These are phyloP conservation scores for Linum tenue DNA, from an alignment of 345 rosid species.

Conservation along the genomic window DNA sequence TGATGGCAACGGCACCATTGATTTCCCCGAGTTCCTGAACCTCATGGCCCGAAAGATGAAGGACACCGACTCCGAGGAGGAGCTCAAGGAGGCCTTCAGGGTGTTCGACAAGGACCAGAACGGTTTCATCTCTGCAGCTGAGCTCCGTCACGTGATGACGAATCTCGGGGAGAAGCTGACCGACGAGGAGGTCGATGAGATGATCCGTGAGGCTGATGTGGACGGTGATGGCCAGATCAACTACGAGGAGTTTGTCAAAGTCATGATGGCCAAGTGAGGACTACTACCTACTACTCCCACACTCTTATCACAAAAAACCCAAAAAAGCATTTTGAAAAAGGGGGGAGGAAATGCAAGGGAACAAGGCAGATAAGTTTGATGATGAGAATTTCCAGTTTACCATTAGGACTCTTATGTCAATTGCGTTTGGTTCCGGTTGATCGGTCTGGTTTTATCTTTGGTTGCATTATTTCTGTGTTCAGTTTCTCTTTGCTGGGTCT, in stretches of 20 bases:
- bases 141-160: constrained; percentile 7
- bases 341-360: constrained; percentile 14
- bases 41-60: constrained; percentile 7
- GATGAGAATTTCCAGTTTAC: constrained; percentile 22
- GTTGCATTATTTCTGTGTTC: constrained; percentile 23
- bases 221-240: constrained; percentile 6
- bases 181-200: constrained; percentile 6
- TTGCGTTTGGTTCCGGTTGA: constrained; percentile 21
- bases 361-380: constrained; percentile 34
- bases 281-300: not conserved
- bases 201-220: constrained; percentile 7
- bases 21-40: constrained; percentile 7
- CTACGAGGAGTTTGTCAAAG: constrained; percentile 7
- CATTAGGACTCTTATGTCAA: constrained; percentile 21
- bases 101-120: constrained; percentile 7
- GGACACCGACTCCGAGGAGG: constrained; percentile 3
- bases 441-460: not conserved
- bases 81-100: constrained; percentile 6
- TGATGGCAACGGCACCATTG: not conserved
- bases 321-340: not conserved
- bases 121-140: constrained; percentile 2
- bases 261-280: constrained; percentile 10
- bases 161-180: constrained; percentile 7
- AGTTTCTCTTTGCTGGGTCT: constrained; percentile 8
- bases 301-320: not conserved